These are phyloP conservation scores for Fomitopsis pulvina DNA, from an alignment of 768 basidiomycete genomes.

Conservation along the genomic window DNA sequence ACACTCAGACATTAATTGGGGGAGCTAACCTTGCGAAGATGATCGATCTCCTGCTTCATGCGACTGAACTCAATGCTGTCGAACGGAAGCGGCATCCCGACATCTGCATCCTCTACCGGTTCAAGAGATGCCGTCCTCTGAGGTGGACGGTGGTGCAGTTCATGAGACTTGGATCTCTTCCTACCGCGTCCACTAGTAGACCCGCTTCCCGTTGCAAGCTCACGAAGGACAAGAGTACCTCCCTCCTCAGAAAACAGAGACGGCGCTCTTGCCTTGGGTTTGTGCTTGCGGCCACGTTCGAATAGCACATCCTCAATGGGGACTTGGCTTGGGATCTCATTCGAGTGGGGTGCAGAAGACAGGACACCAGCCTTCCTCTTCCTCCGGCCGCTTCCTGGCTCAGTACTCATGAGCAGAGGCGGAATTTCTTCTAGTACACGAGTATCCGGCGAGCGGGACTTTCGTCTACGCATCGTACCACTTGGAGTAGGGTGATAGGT, in stretches of 20 bases:
- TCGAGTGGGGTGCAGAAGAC: neutral
- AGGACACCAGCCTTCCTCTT: slow-evolving; percentile 24
- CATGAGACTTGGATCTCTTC: slow-evolving; percentile 33
- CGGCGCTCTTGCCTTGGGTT: slow-evolving; percentile 7
- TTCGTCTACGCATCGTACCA: slow-evolving; percentile 19
- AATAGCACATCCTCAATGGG: slow-evolving; percentile 3
- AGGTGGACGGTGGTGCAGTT: slow-evolving; percentile 16
- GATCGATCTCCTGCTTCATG: slow-evolving; percentile 21
- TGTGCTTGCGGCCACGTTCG: slow-evolving; percentile 13
- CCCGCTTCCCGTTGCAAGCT: slow-evolving; percentile 3
- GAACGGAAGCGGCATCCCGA: slow-evolving; percentile 6
- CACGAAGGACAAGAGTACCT: slow-evolving; percentile 15
- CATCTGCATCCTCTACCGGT: slow-evolving; percentile 20
- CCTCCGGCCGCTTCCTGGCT: slow-evolving; percentile 19
- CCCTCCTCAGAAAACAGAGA: slow-evolving; percentile 7
- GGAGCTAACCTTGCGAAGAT: slow-evolving; percentile 15
- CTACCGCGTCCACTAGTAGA: slow-evolving; percentile 17
- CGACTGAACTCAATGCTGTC: slow-evolving; percentile 15
- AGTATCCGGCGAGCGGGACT: slow-evolving; percentile 30
- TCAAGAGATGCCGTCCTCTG: slow-evolving; percentile 25
- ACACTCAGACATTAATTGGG: neutral
- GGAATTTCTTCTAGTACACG: slow-evolving; percentile 15
- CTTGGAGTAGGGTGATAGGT: neutral
- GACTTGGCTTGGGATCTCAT: neutral
- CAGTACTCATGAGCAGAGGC: slow-evolving; percentile 9